Evolutionary conservation across 2,329 filamentous ascomycete species (phyloP).

Genomic region (Albophoma yamanashiensis): DNA sequence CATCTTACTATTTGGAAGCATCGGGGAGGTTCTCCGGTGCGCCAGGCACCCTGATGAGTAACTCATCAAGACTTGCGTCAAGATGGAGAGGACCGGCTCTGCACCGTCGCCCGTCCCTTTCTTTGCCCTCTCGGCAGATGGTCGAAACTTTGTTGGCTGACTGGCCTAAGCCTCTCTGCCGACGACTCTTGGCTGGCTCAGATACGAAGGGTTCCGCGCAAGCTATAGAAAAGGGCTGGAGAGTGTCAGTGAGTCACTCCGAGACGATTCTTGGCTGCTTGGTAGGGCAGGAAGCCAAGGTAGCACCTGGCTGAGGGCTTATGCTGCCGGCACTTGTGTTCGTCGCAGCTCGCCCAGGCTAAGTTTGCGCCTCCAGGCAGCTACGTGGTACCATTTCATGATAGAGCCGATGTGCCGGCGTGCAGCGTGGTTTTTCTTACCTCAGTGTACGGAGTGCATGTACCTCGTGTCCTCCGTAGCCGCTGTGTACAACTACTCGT

Average conservation of each 20-base stretch:
- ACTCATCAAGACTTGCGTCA: not conserved
- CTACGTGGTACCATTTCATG: not conserved
- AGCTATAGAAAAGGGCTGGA: not conserved
- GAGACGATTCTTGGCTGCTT: not conserved
- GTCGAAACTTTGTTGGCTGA: not conserved
- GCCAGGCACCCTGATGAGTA: not conserved
- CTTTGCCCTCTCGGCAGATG: not conserved
- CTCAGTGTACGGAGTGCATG: not conserved
- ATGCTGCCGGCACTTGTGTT: not conserved
- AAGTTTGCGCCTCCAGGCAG: not conserved
- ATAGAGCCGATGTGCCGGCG: not conserved
- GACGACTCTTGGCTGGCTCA: not conserved
- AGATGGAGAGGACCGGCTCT: not conserved
- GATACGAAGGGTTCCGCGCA: not conserved
- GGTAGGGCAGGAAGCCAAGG: not conserved
- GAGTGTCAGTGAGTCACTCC: not conserved
- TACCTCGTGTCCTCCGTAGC: not conserved
- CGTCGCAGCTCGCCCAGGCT: not conserved
- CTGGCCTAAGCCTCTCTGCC: not conserved
- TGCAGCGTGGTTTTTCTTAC: not conserved
- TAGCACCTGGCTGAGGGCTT: not conserved
- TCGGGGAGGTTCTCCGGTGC: not conserved
- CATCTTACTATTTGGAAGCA: not conserved
- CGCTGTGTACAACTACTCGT: too few relatives aligned
- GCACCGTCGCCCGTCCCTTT: not conserved